Evolutionary conservation across 176 grass and related monocot genomes (phyloP), one percentile per base, ranked within the genome.

Genomic region (Carex kokanica): DNA sequence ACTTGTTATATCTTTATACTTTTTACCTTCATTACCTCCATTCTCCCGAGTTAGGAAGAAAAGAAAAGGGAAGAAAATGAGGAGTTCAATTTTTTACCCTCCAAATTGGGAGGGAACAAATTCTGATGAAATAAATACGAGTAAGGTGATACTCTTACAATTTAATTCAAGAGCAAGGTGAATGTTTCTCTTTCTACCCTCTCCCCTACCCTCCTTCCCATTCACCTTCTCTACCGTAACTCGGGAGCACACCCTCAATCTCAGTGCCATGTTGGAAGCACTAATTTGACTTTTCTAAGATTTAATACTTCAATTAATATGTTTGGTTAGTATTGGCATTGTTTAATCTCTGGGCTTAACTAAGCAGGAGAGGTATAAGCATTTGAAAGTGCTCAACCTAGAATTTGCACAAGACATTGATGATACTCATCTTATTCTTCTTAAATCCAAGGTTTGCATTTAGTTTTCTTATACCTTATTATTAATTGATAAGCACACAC

Each of bases 331-430:
- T 25, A 51, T 82, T 18, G 12, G 60, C 55, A 36, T 16, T 27
- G 38, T 65, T 8, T 86, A 58, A 70, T 55, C 9, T 27, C 41
- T 53, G 14, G 88, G 86, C 25, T 86, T 52, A 43, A 21, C 54
- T 54, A 47, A 27, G 12, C 85, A 98, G 92, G 66, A 59, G 57
- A 88, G 90, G 45, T 98, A 98, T 83, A 34, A 27, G 8, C 84
- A 90, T 88, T 71, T 98, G 47, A 98, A 94, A 80, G 83, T 85
- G 79, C 64, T 98, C 31, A 94, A 88, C 73, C 81, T 98, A 58
- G 95, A 94, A 89, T 98, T 98, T 69, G 84, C 95, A 6, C 95
- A 91, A 89, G 92, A 91, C 84, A 49, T 98, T 18, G 92, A 94
- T 43, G 92, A 98, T 20, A 54, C 75, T 2, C 90, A 98, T 93